Conservation (phyloP, 176 grass and related monocot species). For the Cenchrus fungigraminus region DNA sequence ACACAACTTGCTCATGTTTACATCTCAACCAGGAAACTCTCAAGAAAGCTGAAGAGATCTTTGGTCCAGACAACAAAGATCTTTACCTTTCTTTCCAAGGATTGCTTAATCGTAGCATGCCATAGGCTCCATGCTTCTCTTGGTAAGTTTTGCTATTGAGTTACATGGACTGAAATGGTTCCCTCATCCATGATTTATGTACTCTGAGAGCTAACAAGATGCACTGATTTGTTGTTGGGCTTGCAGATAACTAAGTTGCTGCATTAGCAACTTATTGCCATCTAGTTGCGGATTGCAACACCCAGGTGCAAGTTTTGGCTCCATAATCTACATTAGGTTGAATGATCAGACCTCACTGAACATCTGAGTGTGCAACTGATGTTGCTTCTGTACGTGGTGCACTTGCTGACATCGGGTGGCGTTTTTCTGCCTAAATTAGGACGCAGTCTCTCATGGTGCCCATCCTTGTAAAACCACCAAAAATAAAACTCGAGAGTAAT, state of each 20-base stretch:
- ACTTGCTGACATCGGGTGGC: neutral
- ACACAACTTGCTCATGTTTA: neutral
- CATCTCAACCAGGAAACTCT: slow-evolving; percentile 79
- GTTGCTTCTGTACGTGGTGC: neutral
- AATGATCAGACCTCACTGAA: neutral
- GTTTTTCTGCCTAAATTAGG: neutral
- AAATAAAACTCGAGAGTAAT: neutral
- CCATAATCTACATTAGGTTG: neutral
- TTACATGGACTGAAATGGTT: neutral
- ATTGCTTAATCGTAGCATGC: slow-evolving; percentile 74
- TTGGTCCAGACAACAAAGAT: slow-evolving; percentile 89
- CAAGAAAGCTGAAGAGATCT: slow-evolving; percentile 92
- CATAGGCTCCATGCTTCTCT: slow-evolving; percentile 33
- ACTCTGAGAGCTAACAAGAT: neutral
- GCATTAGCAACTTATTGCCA: slow-evolving; percentile 27
- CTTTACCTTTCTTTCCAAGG: slow-evolving; percentile 89
- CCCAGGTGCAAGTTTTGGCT: slow-evolving; percentile 26
- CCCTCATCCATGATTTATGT: neutral
- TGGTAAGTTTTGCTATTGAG: slow-evolving; percentile 15
- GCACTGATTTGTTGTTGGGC: slow-evolving; percentile 9
- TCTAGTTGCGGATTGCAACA: slow-evolving; percentile 12
- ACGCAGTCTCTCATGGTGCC: neutral
- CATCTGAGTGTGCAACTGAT: neutral
- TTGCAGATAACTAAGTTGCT: slow-evolving; percentile 36
- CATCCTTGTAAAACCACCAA: slow-evolving; percentile 30